phyloP scores from a whole-genome alignment of 257 asterid genomes.

The Anisodus tanguticus region DNA sequence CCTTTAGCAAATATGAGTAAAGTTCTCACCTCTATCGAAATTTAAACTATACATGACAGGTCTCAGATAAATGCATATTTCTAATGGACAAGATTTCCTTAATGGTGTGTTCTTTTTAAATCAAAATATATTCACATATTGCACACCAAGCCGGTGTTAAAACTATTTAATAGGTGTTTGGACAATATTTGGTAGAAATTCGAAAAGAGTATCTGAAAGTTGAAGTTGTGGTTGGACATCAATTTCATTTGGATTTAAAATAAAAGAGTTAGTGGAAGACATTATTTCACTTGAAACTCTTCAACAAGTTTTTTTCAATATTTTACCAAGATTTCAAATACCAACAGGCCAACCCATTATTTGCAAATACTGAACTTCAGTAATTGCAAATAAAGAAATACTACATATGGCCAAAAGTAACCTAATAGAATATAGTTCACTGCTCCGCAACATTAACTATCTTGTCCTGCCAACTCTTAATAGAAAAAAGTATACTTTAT shows the following conservation, averaged over 20 bases:
- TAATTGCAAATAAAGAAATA: background rate
- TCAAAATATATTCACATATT: slow-evolving; percentile 17
- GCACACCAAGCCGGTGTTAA: background rate
- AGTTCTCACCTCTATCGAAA: background rate
- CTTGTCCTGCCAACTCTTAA: slow-evolving; percentile 6
- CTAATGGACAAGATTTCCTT: background rate
- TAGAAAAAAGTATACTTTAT: background rate
- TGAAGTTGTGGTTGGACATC: background rate
- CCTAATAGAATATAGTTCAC: background rate
- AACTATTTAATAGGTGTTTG: background rate
- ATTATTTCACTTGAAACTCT: background rate
- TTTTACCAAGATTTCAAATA: background rate
- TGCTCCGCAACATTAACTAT: background rate
- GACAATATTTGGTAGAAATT: background rate
- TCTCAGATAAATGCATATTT: background rate
- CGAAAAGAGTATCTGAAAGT: background rate
- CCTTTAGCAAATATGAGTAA: background rate
- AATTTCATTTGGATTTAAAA: background rate
- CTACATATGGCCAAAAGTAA: background rate
- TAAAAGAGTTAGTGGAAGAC: background rate
- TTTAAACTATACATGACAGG: background rate
- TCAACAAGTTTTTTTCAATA: background rate
- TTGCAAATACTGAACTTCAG: background rate
- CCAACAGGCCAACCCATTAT: background rate
- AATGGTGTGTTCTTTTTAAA: background rate